Conservation (phyloP, 768 basidiomycete species). For the Boletus speciosus region DNA sequence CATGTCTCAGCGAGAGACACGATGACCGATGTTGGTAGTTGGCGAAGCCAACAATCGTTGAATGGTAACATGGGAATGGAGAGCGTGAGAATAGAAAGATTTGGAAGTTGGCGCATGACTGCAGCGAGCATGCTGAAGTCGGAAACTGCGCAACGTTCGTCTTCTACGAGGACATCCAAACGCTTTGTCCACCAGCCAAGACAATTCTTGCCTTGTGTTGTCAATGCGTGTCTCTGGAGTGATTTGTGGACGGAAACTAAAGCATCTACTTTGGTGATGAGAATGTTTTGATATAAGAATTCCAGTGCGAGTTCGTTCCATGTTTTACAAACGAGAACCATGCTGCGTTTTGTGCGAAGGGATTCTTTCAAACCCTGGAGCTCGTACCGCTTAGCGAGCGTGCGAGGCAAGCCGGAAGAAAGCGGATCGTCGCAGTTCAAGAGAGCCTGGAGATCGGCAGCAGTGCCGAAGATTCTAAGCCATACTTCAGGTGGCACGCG, state of each 20-base stretch:
- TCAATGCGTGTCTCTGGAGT: slow-evolving; percentile 8
- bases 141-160: slow-evolving; percentile 24
- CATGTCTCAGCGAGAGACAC: slow-evolving; percentile 25
- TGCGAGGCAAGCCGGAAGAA: slow-evolving; percentile 19
- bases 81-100: slow-evolving; percentile 22
- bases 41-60: slow-evolving; percentile 26
- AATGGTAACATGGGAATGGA: slow-evolving; percentile 27
- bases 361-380: slow-evolving; percentile 15
- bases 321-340: slow-evolving; percentile 23
- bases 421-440: slow-evolving; percentile 8
- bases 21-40: slow-evolving; percentile 21
- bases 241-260: slow-evolving; percentile 15
- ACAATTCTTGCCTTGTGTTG: slow-evolving; percentile 1
- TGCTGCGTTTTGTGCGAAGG: slow-evolving; percentile 19
- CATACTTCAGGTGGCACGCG: slow-evolving; percentile 29
- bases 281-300: slow-evolving; percentile 23
- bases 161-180: slow-evolving; percentile 23
- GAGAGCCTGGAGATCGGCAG: slow-evolving; percentile 11
- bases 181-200: slow-evolving; percentile 29
- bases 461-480: slow-evolving; percentile 24
- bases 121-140: slow-evolving; percentile 23
- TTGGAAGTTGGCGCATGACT: slow-evolving; percentile 25
- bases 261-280: slow-evolving; percentile 18
- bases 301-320: slow-evolving; percentile 23
- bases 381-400: slow-evolving; percentile 17